phyloP scores from a whole-genome alignment of 345 rosid species.

The Sonneratia alba region DNA sequence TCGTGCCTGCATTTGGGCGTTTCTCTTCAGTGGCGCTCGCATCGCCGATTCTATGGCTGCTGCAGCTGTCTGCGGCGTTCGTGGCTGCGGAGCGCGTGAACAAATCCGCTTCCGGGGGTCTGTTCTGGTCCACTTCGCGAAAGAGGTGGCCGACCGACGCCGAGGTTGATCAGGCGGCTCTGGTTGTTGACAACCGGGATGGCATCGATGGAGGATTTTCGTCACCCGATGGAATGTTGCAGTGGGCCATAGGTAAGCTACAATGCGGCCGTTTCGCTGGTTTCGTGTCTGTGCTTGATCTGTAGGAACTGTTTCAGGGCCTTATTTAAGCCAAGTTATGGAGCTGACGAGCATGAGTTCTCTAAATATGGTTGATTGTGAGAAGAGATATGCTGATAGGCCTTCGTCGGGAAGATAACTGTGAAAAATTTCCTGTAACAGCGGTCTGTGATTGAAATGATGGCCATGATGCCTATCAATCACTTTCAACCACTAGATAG shows the following conservation, averaged over 20 bases:
- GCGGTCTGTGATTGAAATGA: too few species aligned
- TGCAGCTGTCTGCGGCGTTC: constrained; percentile 6
- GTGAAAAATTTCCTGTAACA: too few species aligned
- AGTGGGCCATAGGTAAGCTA: constrained; percentile 79
- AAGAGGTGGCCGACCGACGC: constrained; percentile 50
- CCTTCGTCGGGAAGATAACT: not conserved
- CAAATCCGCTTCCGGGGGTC: constrained; percentile 31
- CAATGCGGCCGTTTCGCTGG: not conserved
- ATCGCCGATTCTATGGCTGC: constrained; percentile 5
- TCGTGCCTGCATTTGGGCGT: not conserved
- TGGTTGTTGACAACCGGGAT: constrained; percentile 32
- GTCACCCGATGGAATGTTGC: constrained; percentile 82
- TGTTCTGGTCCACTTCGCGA: constrained; percentile 52
- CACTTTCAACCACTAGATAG: not conserved
- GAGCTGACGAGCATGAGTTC: too few species aligned
- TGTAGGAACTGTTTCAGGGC: too few species aligned
- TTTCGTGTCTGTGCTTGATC: too few species aligned
- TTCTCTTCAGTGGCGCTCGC: not conserved
- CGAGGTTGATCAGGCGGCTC: constrained; percentile 26
- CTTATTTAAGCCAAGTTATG: too few species aligned
- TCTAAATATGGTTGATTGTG: not conserved
- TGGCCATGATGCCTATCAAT: too few species aligned
- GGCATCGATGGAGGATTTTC: constrained; percentile 79
- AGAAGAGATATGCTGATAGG: not conserved
- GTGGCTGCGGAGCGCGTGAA: constrained; percentile 32